phyloP scores from a whole-genome alignment of 179 eudicot genomes.

The Heliamphora pulchella region DNA sequence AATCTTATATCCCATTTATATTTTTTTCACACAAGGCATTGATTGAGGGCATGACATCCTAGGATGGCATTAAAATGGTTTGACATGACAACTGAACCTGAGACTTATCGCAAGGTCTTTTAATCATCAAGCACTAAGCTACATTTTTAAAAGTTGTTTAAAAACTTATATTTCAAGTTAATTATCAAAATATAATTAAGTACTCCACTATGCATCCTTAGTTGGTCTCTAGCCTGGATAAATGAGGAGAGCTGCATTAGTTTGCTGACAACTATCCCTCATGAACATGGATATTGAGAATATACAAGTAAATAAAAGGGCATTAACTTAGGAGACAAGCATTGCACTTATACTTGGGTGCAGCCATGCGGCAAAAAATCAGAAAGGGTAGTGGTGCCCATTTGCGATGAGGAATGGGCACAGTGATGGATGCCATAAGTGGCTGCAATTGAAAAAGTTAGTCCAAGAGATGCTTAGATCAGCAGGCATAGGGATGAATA shows the following conservation, averaged over 20 bases:
- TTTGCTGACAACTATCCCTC: background rate
- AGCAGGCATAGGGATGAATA: background rate
- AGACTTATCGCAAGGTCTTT: background rate
- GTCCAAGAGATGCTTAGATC: background rate
- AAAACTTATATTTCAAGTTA: background rate
- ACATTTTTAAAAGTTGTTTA: background rate
- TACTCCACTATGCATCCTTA: background rate
- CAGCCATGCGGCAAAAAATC: background rate
- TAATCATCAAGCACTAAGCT: background rate
- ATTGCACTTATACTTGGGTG: background rate
- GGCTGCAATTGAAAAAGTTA: background rate
- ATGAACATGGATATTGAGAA: background rate
- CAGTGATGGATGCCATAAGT: too few relatives aligned
- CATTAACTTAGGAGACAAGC: background rate
- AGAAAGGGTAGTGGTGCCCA: background rate
- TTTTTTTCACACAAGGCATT: background rate
- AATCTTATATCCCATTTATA: background rate
- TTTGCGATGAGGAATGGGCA: background rate
- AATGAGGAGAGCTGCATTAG: background rate
- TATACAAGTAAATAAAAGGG: too few relatives aligned
- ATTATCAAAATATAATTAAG: background rate
- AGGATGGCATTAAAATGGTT: too few relatives aligned
- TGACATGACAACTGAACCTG: background rate
- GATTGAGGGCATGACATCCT: background rate
- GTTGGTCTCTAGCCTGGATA: background rate